phyloP scores from a whole-genome alignment of 2,329 filamentous ascomycete genomes.

The Colletotrichum eremochloae region DNA sequence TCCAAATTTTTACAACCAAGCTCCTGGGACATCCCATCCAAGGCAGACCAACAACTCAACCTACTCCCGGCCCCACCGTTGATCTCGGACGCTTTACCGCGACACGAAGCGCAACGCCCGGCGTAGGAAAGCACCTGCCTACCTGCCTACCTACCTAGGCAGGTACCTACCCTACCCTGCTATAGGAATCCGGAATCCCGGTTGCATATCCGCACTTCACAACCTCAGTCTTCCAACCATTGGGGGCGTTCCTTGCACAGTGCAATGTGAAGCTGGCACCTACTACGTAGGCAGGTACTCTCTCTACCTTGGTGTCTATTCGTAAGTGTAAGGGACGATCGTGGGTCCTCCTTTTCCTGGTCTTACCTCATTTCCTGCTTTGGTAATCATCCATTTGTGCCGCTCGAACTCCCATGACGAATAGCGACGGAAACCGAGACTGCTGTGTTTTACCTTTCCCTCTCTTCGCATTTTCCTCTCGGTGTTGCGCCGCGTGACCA shows the following conservation, averaged over 20 bases:
- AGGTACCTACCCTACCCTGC: neutral
- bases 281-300: too few species aligned
- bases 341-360: conserved; percentile 24
- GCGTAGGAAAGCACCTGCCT: neutral
- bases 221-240: conserved; percentile 8
- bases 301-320: too few species aligned
- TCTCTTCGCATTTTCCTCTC: neutral
- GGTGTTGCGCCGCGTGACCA: conserved; percentile 21
- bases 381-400: conserved; percentile 28
- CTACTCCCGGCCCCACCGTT: neutral
- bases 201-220: conserved; percentile 5
- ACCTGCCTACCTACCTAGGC: neutral
- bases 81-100: conserved; percentile 16
- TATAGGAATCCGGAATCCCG: conserved; percentile 1
- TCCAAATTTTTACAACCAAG: neutral
- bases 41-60: neutral
- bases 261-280: conserved; percentile 5
- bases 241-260: conserved; percentile 1
- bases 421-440: conserved; percentile 14
- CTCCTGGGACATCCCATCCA: neutral
- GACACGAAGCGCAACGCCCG: conserved; percentile 3
- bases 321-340: conserved; percentile 2
- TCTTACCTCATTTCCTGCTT: conserved; percentile 20
- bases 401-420: conserved; percentile 6
- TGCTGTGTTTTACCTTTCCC: neutral